Evolutionary conservation across 768 basidiomycete genomes (phyloP), one percentile per base, ranked within the genome.

Genomic region (Xanthoconium purpureum): DNA sequence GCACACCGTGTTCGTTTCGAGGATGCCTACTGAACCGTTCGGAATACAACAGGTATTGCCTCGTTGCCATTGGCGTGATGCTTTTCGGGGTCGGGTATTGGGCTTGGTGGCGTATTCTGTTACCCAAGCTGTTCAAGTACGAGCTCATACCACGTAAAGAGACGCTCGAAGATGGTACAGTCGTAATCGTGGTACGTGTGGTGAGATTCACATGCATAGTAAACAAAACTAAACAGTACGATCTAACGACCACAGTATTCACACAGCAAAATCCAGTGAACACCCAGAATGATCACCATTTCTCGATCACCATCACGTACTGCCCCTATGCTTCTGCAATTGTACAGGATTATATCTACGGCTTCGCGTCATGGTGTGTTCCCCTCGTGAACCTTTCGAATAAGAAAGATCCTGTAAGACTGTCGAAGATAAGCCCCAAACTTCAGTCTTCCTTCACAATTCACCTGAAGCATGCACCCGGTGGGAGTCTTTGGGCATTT

Each of bases 11-110:
- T 84, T 29, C 4, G 3, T 6, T 20, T 14, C 18, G 35, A 24
- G 33, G 15, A n/a, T 6, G 12, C 18, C 24, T 29, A 17, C 32
- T 48, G 12, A 48, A 12, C 1, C 33, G 12, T 24, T 20, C 10
- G 32, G 11, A 4, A 44, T 52, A 47, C 39, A 17, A 50, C 30
- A 80, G 79, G 58, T 83, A 82, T 62, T 79, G 78, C 57, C 68
- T 82, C 8, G 78, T 83, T 2, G 82, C 80, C 0, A 83, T 83
- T 55, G 77, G 63, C 1, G 69, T 83, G 51, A 68, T 83, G 70
- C 50, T 74, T 0, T 11, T 67, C 17, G 82, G 81, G 4, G 73
- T 80, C 4, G 38, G 75, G 1, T 84, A 83, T 61, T 84, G 83
- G 82, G 79, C 77, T 0, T 71, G 67, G 6, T 84, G 82, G 83